A percentile compares a stretch with the other conserved stretches of the same genome.
Evolutionary conservation across 2,329 filamentous ascomycete genomes (phyloP).

Genomic region (Aspergillus quadrilineatus): DNA sequence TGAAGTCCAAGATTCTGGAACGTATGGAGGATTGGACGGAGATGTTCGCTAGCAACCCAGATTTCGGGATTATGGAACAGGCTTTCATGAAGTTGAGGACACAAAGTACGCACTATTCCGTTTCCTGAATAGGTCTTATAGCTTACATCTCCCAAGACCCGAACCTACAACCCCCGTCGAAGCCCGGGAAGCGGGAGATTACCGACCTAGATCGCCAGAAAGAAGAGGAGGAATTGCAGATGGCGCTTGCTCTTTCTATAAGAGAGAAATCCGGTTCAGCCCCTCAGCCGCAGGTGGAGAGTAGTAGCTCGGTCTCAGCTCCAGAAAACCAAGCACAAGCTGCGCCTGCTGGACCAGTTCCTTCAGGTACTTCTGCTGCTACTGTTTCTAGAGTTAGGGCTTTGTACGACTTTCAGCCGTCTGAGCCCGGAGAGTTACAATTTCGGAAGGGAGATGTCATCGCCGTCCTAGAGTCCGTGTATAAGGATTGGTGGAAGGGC

Average conservation of each 20-base stretch:
- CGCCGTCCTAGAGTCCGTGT: slow-evolving; percentile 93
- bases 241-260: slow-evolving; percentile 88
- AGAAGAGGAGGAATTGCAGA: slow-evolving; percentile 95
- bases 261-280: slow-evolving; percentile 67
- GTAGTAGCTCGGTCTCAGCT: slow-evolving; percentile 38
- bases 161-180: slow-evolving; percentile 84
- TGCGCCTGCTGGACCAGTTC: slow-evolving; percentile 57
- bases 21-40: slow-evolving; percentile 95
- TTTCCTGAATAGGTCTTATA: neutral
- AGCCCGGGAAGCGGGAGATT: slow-evolving; percentile 87
- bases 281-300: slow-evolving; percentile 39
- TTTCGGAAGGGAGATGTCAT: slow-evolving; percentile 98
- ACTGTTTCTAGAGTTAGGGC: slow-evolving; percentile 94
- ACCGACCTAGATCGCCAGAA: slow-evolving; percentile 87
- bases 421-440: slow-evolving; percentile 89
- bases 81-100: slow-evolving; percentile 85
- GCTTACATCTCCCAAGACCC: slow-evolving; percentile 64
- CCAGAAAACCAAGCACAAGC: slow-evolving; percentile 37
- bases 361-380: slow-evolving; percentile 87
- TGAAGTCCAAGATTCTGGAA: slow-evolving; percentile 95
- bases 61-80: slow-evolving; percentile 96
- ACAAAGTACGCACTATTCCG: slow-evolving; percentile 50
- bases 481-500: slow-evolving; percentile 99
- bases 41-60: slow-evolving; percentile 86
- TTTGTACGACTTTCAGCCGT: slow-evolving; percentile 90